Percentiles rank a stretch among this genome's conserved stretches.
phyloP scores from a whole-genome alignment of 1,139 yeast species.

The Yamadazyma kanchanaburiensis region DNA sequence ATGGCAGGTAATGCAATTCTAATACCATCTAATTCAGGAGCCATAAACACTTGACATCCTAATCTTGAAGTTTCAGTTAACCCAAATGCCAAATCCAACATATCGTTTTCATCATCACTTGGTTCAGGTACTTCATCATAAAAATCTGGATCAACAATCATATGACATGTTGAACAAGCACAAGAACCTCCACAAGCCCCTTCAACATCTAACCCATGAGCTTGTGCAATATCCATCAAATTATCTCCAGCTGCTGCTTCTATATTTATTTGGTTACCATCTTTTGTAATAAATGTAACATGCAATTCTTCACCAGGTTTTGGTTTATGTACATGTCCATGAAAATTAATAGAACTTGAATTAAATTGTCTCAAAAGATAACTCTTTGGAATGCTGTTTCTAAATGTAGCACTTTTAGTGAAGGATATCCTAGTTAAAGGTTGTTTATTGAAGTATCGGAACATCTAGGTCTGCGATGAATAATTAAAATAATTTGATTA shows the following conservation, averaged over 20 bases:
- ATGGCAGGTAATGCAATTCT: constrained; percentile 96
- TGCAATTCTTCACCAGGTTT: constrained; percentile 91
- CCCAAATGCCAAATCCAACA: constrained; percentile 97
- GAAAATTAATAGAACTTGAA: constrained; percentile 34
- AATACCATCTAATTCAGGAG: constrained; percentile 85
- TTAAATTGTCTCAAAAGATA: constrained; percentile 9
- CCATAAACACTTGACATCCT: constrained; percentile 92
- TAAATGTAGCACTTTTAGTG: too few species aligned
- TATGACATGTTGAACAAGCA: constrained; percentile 97
- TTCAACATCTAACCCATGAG: constrained; percentile 89
- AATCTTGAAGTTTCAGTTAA: constrained; percentile 92
- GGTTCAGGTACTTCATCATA: constrained; percentile 94
- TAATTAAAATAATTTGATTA: constrained; percentile 6
- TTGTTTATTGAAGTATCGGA: background rate
- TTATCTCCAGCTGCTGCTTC: constrained; percentile 95
- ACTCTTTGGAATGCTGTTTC: too few species aligned
- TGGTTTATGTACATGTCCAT: constrained; percentile 88
- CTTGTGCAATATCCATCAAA: constrained; percentile 90
- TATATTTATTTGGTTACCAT: constrained; percentile 74
- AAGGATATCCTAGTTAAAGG: too few species aligned
- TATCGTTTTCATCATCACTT: constrained; percentile 95
- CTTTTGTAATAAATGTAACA: constrained; percentile 87
- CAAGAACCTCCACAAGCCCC: constrained; percentile 99
- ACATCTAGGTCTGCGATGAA: constrained; percentile 4
- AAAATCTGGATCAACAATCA: constrained; percentile 90